Conservation (phyloP, 2,329 filamentous ascomycete species). For the Trichothecium sympodiale region DNA sequence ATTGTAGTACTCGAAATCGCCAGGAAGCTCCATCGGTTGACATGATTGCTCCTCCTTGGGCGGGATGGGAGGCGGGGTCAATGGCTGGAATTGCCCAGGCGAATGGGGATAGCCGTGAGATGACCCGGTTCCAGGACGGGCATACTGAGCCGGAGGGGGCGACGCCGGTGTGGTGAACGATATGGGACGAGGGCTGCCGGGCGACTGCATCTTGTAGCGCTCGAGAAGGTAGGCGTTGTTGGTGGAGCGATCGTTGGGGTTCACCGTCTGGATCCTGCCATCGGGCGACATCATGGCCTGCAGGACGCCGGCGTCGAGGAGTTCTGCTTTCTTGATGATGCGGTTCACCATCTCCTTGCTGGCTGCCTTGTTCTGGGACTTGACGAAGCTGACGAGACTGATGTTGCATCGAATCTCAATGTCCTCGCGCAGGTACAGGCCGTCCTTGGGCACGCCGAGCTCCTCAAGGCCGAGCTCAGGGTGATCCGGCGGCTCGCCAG, state of each 20-base stretch:
- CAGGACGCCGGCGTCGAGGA: constrained; percentile 54
- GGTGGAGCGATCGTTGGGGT: constrained; percentile 38
- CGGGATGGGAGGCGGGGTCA: constrained; percentile 12
- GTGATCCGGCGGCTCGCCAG: constrained; percentile 51
- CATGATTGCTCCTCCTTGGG: constrained; percentile 14
- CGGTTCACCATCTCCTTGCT: constrained; percentile 57
- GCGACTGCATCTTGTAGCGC: constrained; percentile 2
- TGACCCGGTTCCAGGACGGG: constrained; percentile 7
- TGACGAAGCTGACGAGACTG: constrained; percentile 53
- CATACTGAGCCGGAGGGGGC: constrained; percentile 9
- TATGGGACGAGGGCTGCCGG: constrained; percentile 5
- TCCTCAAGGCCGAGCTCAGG: constrained; percentile 48
- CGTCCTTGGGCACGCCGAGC: constrained; percentile 51
- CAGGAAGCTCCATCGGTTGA: constrained; percentile 31
- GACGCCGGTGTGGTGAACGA: constrained; percentile 10
- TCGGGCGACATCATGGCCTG: constrained; percentile 54
- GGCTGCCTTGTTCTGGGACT: constrained; percentile 53
- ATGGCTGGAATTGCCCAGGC: constrained; percentile 10
- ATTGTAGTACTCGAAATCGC: constrained; percentile 35
- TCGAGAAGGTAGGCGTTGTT: constrained; percentile 6
- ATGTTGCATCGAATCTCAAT: constrained; percentile 62
- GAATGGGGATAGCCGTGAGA: constrained; percentile 9
- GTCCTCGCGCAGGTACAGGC: constrained; percentile 58
- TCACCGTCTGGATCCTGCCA: constrained; percentile 49
- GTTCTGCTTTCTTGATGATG: constrained; percentile 60